Evolutionary conservation across 1,139 yeast species (phyloP).

Genomic region (Sugiyamaella xylanicola): DNA sequence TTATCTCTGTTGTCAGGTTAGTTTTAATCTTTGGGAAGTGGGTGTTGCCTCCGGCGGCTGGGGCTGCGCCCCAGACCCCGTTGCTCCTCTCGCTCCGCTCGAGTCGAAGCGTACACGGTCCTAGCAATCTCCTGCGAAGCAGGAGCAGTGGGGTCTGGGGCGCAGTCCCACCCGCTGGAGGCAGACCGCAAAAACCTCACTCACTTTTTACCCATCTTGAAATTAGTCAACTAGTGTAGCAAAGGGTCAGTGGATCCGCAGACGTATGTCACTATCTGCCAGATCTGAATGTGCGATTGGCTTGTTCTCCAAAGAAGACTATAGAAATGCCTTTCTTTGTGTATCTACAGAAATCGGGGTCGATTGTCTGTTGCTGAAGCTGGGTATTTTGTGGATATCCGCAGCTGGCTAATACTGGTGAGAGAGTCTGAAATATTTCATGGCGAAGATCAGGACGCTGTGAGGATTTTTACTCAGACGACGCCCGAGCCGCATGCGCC

Average conservation of each 20-base stretch:
- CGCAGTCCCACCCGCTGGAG: too few relatives aligned
- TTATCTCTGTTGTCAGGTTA: conserved; percentile 32
- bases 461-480: not conserved
- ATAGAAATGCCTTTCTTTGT: not conserved
- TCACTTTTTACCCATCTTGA: conserved; percentile 43
- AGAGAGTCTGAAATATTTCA: not conserved
- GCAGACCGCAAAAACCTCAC: too few relatives aligned
- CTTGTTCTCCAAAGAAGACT: not conserved
- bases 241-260: not conserved
- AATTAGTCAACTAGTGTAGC: not conserved
- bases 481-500: not conserved
- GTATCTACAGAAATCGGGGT: not conserved
- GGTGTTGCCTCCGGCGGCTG: not conserved
- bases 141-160: too few relatives aligned
- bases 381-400: not conserved
- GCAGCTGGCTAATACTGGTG: not conserved
- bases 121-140: too few relatives aligned
- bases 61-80: not conserved
- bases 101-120: too few relatives aligned
- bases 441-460: not conserved
- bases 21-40: not conserved
- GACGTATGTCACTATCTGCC: not conserved
- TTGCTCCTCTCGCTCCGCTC: not conserved
- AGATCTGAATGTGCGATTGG: not conserved
- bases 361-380: not conserved